These are phyloP conservation scores for Melastoma malabathricum DNA, from an alignment of 345 rosid species.

Conservation along the genomic window DNA sequence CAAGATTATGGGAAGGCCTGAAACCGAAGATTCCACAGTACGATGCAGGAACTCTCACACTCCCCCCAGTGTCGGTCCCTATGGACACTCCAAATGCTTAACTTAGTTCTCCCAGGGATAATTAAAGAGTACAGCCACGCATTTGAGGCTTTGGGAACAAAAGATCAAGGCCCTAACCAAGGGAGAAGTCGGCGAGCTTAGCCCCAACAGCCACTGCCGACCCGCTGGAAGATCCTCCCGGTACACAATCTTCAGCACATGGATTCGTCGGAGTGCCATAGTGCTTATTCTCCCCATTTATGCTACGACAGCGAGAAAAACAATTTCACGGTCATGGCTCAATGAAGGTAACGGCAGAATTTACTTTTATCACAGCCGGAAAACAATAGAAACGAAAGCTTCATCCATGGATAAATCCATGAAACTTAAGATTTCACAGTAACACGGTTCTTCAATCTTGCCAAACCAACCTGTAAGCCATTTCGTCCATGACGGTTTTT, in stretches of 20 bases:
- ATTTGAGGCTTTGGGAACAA: neutral
- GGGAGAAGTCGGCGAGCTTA: conserved; percentile 66
- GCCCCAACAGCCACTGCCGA: conserved; percentile 95
- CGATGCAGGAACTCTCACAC: conserved; percentile 78
- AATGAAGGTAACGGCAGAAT: too few relatives aligned
- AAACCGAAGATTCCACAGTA: conserved; percentile 71
- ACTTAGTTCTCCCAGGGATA: neutral
- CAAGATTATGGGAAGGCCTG: conserved; percentile 53
- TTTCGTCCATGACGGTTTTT: conserved; percentile 79
- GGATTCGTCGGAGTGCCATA: conserved; percentile 86
- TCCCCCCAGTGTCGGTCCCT: conserved; percentile 96
- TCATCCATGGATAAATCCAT: too few relatives aligned
- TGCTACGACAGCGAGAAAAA: conserved; percentile 22
- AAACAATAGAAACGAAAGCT: too few relatives aligned
- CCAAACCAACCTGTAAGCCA: conserved; percentile 63
- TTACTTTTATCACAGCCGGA: too few relatives aligned
- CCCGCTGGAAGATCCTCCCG: conserved; percentile 97
- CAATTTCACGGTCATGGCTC: too few relatives aligned
- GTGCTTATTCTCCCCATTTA: conserved; percentile 72
- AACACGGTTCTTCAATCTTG: too few relatives aligned
- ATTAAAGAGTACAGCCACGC: neutral
- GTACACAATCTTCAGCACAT: conserved; percentile 54
- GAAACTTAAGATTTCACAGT: too few relatives aligned
- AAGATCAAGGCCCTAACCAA: conserved; percentile 34
- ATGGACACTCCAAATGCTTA: conserved; percentile 5